Evolutionary conservation across 2,329 filamentous ascomycete species (phyloP).

Genomic region (Fusarium sp.): DNA sequence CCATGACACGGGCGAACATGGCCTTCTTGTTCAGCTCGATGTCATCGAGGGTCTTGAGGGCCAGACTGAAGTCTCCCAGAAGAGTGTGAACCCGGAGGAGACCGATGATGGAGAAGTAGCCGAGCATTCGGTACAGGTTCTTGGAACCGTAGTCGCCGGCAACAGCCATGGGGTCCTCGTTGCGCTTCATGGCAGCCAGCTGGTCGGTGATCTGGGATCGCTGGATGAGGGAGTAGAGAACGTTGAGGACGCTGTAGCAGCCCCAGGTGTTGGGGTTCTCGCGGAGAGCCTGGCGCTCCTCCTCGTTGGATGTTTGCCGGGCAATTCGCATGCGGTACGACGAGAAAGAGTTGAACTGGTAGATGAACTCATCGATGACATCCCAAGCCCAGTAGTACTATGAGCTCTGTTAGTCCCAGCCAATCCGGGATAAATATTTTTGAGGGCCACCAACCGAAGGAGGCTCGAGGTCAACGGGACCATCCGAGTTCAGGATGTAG

Average conservation of each 20-base stretch:
- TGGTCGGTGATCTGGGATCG: constrained; percentile 98
- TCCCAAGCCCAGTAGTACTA: constrained; percentile 99
- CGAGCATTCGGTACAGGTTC: constrained; percentile 96
- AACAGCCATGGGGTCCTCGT: constrained; percentile 87
- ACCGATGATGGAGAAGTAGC: constrained; percentile 99
- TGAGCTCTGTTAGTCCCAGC: constrained; percentile 35
- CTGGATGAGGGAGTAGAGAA: constrained; percentile 98
- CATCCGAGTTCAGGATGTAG: constrained; percentile 98
- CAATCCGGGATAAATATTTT: constrained; percentile 18
- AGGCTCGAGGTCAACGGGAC: constrained; percentile 96
- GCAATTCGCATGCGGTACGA: constrained; percentile 95
- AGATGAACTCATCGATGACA: constrained; percentile 99
- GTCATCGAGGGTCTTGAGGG: constrained; percentile 98
- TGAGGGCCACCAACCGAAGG: constrained; percentile 79
- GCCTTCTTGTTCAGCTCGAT: constrained; percentile 99
- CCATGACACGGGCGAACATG: constrained; percentile 99
- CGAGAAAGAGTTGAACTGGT: constrained; percentile 99
- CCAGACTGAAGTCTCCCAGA: constrained; percentile 96
- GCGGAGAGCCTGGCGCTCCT: constrained; percentile 90
- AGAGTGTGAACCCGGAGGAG: constrained; percentile 95
- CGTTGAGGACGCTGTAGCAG: constrained; percentile 99
- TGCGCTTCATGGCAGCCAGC: constrained; percentile 91
- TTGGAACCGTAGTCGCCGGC: constrained; percentile 96
- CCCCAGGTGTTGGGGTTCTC: constrained; percentile 99
- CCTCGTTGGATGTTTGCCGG: constrained; percentile 84